Evolutionary conservation across 2,329 filamentous ascomycete genomes (phyloP), one percentile per base, ranked within the genome.

Genomic region (Xylaria sp.): DNA sequence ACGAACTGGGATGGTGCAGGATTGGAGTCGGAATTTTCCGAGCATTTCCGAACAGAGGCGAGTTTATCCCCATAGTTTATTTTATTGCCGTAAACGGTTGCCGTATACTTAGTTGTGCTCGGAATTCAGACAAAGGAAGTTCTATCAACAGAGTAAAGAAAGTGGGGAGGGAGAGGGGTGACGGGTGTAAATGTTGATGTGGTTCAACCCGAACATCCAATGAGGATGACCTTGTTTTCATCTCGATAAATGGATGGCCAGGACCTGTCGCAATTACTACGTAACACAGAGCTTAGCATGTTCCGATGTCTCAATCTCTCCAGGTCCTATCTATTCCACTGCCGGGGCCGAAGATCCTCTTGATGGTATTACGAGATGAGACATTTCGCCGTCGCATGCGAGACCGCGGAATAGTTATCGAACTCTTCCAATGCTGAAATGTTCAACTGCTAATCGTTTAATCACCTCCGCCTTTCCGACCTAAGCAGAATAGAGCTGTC

Each of bases 291-390:
- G 59, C 5, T 13, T 54, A 15, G 79, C 80, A 63, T 80, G 77
- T 66, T 72, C 73, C 3, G 73, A 69, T 20, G 79, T 73, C 22
- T 55, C 67, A 2, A 68, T 70, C 45, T 79, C 73, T 0, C 79
- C 78, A 0, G 79, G 69, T 13, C 77, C 79, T 66, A 80, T 80
- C 68, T 77, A 80, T 54, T 81, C 80, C n/a, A 80, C 66, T 1
- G 79, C 79, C 20, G 80, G 79, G 20, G 77, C 50, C 64, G 70
- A 60, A 77, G 74, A 17, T 72, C 72, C 65, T 83, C 81, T 45
- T 76, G 69, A 58, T 78, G 71, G 62, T 80, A 81, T 9, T 82
- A 71, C 1, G 69, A 69, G 13, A 82, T 69, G 3, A 82, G 71
- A 36, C 78, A 70, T 58, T 81, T 77, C 2, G 80, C 81, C 70